Evolutionary conservation across 805 yeast species (phyloP), one percentile per base, ranked within the genome.

Genomic region (Starmerella asiatica): DNA sequence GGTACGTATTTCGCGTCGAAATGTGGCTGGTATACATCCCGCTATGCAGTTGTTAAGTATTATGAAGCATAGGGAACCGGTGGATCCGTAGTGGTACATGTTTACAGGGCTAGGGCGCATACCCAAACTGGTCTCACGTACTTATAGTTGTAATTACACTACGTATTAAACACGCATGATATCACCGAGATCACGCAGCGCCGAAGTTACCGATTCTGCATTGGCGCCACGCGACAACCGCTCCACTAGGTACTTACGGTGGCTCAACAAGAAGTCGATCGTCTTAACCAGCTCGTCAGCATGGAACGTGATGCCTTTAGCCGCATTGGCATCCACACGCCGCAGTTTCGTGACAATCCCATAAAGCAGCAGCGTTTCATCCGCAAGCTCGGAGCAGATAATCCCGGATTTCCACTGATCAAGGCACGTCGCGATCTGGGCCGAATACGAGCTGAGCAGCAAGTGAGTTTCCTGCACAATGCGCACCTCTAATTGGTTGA

Each of bases 231-330:
- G 20, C 3, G 37, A 21, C 12, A 40, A 33, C 11, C 50, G 26
- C 9, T 43, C 38, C 8, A 27, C 69, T 45, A 86, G 62, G 49
- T 76, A 85, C 57, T 83, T 84, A 12, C 94, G 94, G 59, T 86
- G 96, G 21, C 86, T 77, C 45, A 83, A 65, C 30, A 86, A 65
- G 48, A 83, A 81, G 40, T 72, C 78, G 41, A 85, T 60, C 9
- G 78, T 72, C 32, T 68, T 72, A 3, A 67, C 62, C 45, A 86
- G 68, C 20, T 69, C 73, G 43, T 76, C 58, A 24, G 44, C 38
- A 18, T 30, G 16, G 5, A 38, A 29, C 11, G 32, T 43, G 5
- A 30, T 31, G 19, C 15, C 17, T 11, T 38, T 45, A 17, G 31
- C 34, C 11, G 32, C 23, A 32, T 32, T 39, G 15, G 29, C 53